Evolutionary conservation across 2,329 filamentous ascomycete species (phyloP), one percentile per base, ranked within the genome.

Genomic region (Scedosporium dehoogii): DNA sequence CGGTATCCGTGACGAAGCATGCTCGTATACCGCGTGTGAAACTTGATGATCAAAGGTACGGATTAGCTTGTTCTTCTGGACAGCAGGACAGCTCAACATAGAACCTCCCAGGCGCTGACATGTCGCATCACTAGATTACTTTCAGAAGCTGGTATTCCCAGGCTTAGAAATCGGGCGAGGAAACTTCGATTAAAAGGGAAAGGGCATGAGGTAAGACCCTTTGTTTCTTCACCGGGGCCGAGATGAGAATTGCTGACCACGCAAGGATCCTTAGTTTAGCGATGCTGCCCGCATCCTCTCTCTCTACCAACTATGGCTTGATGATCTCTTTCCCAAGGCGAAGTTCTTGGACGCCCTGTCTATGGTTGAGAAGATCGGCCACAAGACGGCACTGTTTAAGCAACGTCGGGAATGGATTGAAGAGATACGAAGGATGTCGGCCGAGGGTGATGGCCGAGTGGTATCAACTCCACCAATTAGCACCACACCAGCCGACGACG

Each of bases 221-320:
- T 25, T 70, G 58, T 12, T 10, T 29, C 56, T 21, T 4, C 10
- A 7, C 16, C 21, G 48, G 10, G 10, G 12, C 41, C 18, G 7
- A 10, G 25, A 3, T 42, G 10, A 10, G n/a, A 27, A 42, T 38
- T 51, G 12, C 56, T 58, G 27, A 58, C 27, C 3, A 27, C 33
- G 5, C 21, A 16, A 18, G 10, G 14, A 12, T 14, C 53, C 41
- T 1, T 61, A 93, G 87, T 97, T 94, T 74, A 87, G 89, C 18
- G 94, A 99, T 71, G 85, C 92, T 10, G 84, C 87, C 0, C 85
- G 87, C 16, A 81, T 99, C 25, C 81, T 99, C 58, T 91, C 90
- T 25, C 90, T 96, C 72, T 99, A 97, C 72, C 94, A 97, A 72
- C 75, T 96, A 62, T 99, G 94, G 94, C 88, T 99, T 1, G 93